phyloP scores from a whole-genome alignment of 441 rosid species.

The Melastoma candidum region DNA sequence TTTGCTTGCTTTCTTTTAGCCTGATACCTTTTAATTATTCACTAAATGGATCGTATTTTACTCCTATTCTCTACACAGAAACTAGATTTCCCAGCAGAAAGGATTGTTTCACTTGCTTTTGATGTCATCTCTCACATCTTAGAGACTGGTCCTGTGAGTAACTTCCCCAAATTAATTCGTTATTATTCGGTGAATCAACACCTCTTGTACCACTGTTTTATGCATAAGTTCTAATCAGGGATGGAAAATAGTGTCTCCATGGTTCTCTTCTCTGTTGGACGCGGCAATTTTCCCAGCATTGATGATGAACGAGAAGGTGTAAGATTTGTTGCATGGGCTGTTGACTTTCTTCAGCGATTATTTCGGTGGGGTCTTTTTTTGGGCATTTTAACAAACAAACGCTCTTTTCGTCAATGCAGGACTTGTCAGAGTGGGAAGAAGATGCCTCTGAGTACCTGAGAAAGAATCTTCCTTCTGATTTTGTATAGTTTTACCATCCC shows the following conservation, averaged over 20 bases:
- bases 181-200: background rate
- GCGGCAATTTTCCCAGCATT: constrained; percentile 72
- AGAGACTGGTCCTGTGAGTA: constrained; percentile 81
- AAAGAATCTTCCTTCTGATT: constrained; percentile 78
- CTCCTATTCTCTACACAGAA: constrained; percentile 38
- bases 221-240: constrained; percentile 40
- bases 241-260: constrained; percentile 87
- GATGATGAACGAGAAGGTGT: constrained; percentile 65
- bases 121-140: constrained; percentile 68
- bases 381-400: constrained; percentile 4
- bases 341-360: constrained; percentile 4
- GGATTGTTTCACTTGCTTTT: constrained; percentile 67
- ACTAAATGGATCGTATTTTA: constrained; percentile 3
- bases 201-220: constrained; percentile 2
- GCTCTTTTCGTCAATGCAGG: constrained; percentile 31
- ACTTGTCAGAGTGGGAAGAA: constrained; percentile 80
- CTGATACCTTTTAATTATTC: constrained; percentile 3
- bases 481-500: constrained; percentile 32
- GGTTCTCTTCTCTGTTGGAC: constrained; percentile 62
- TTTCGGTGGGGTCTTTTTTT: constrained; percentile 6
- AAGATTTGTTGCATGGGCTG: constrained; percentile 9
- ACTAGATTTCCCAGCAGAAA: constrained; percentile 51
- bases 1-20: background rate
- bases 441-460: constrained; percentile 79
- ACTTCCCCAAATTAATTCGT: constrained; percentile 4